Evolutionary conservation across 2,329 filamentous ascomycete genomes (phyloP).

Genomic region (Aureobasidium sp.): DNA sequence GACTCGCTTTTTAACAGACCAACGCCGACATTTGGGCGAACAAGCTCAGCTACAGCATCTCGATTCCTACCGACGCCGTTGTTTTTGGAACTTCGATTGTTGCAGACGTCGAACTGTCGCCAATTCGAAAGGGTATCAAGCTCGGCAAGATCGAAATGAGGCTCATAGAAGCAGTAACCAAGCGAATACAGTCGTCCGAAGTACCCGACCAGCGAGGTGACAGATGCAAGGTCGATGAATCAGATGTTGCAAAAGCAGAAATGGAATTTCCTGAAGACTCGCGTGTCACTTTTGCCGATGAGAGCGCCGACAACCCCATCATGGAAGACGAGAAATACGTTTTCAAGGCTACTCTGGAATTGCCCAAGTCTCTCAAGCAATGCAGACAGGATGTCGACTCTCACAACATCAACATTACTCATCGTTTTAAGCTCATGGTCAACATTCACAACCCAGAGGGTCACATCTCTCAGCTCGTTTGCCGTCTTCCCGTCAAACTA

Average conservation of each 20-base stretch:
- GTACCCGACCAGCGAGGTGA: constrained; percentile 28
- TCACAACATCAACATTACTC: constrained; percentile 82
- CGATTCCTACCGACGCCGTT: constrained; percentile 87
- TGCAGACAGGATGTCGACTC: constrained; percentile 88
- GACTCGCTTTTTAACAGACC: constrained; percentile 36
- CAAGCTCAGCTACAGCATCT: constrained; percentile 93
- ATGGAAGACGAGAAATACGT: constrained; percentile 51
- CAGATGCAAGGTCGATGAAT: constrained; percentile 29
- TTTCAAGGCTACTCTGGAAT: constrained; percentile 52
- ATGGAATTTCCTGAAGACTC: constrained; percentile 33
- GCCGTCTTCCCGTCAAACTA: constrained; percentile 81
- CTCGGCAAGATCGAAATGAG: constrained; percentile 77
- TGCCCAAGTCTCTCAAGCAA: constrained; percentile 73
- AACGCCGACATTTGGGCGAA: constrained; percentile 98
- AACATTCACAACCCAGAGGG: constrained; percentile 92
- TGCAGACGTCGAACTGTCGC: constrained; percentile 79
- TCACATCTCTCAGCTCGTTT: constrained; percentile 85
- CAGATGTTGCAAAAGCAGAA: constrained; percentile 31
- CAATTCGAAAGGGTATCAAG: constrained; percentile 78
- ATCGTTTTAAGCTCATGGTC: constrained; percentile 87
- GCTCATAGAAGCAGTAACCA: constrained; percentile 67
- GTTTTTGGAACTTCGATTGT: constrained; percentile 84
- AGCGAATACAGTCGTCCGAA: constrained; percentile 29
- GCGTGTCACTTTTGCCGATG: constrained; percentile 30
- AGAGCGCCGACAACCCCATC: constrained; percentile 32